Conservation (phyloP, 2,329 filamentous ascomycete genomes). For the Hypoxylon sp. region DNA sequence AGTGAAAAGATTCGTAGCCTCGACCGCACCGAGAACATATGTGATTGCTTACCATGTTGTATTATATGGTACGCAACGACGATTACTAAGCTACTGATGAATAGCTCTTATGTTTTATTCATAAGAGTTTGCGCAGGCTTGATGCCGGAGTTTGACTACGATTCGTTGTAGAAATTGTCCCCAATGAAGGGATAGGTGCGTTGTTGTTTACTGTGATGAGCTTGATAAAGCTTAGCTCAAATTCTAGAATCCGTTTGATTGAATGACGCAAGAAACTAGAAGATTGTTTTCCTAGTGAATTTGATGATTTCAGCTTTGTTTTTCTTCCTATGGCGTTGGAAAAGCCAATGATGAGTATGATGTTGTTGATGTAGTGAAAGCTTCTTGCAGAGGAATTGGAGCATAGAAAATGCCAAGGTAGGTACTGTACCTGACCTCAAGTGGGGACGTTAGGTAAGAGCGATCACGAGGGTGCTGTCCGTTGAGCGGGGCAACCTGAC, state of each 20-base stretch:
- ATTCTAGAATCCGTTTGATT: conserved; percentile 3
- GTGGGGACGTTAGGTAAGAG: conserved; percentile 33
- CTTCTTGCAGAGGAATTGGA: conserved; percentile 22
- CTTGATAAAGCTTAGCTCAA: conserved; percentile 9
- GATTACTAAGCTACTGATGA: conserved; percentile 21
- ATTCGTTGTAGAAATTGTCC: neutral
- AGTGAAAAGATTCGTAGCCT: neutral
- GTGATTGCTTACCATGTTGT: conserved; percentile 36
- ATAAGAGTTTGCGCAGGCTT: conserved; percentile 1
- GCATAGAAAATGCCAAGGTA: conserved; percentile 14
- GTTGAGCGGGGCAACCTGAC: conserved; percentile 44
- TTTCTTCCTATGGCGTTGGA: neutral
- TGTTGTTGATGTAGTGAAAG: conserved; percentile 16
- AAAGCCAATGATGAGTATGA: conserved; percentile 23
- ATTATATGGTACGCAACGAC: conserved; percentile 17
- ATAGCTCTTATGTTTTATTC: conserved; percentile 22
- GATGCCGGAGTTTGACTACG: conserved; percentile 19
- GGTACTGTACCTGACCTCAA: conserved; percentile 23
- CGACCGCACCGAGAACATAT: neutral
- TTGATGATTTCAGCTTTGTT: neutral
- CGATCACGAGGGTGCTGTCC: conserved; percentile 41
- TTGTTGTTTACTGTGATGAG: conserved; percentile 20
- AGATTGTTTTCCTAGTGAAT: neutral
- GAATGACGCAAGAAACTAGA: conserved; percentile 6
- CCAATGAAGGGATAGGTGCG: conserved; percentile 13